These are phyloP conservation scores for Stenogyne calaminthoides DNA, from an alignment of 305 asterid genomes.

Conservation along the genomic window DNA sequence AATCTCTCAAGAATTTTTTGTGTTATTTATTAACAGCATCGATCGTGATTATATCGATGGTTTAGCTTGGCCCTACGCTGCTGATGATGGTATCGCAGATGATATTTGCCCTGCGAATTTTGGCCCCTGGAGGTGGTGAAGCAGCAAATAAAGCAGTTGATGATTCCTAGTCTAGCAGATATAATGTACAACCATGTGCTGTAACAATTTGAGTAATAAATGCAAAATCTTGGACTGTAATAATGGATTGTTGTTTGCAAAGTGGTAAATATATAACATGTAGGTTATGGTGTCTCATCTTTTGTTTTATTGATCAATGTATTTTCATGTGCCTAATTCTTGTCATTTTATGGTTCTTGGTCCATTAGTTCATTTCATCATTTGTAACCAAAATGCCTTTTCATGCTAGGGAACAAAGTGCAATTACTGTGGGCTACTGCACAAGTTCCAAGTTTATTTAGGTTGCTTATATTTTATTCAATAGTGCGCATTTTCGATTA, in stretches of 20 bases:
- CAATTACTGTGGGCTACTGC: too few species aligned
- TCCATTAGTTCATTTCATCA: neutral
- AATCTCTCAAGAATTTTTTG: constrained; percentile 48
- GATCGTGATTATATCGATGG: constrained; percentile 35
- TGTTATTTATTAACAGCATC: constrained; percentile 57
- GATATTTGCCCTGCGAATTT: constrained; percentile 33
- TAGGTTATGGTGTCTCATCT: neutral
- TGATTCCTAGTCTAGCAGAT: constrained; percentile 17
- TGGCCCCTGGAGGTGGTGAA: constrained; percentile 30
- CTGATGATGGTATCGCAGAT: constrained; percentile 28
- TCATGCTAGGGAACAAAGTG: too few species aligned
- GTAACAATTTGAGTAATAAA: constrained; percentile 10
- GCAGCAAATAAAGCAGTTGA: constrained; percentile 12
- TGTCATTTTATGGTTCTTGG: neutral
- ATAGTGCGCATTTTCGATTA: too few species aligned
- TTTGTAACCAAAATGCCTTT: neutral
- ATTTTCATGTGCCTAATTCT: neutral
- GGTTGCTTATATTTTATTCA: too few species aligned
- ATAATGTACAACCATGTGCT: constrained; percentile 19
- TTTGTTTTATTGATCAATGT: neutral
- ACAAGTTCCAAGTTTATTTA: too few species aligned
- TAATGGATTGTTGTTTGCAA: neutral
- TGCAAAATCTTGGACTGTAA: constrained; percentile 16
- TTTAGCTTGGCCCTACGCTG: constrained; percentile 25
- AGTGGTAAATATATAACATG: constrained; percentile 13